These are phyloP conservation scores for Plectosphaerella plurivora DNA, from an alignment of 2,329 filamentous ascomycete genomes.

Conservation along the genomic window DNA sequence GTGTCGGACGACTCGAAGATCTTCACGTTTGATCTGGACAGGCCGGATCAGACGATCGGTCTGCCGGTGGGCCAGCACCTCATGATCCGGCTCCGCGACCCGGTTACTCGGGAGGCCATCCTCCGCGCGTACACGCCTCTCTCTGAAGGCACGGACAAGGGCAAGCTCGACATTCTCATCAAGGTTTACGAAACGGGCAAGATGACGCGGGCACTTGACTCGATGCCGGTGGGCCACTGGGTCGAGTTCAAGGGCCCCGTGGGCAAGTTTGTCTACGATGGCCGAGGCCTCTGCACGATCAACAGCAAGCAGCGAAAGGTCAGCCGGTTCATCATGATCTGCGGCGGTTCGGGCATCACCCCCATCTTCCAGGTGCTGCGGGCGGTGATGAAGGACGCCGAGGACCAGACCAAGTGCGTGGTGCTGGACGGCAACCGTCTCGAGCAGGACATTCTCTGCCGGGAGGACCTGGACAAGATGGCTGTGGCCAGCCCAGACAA, in stretches of 20 bases:
- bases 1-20: conserved; percentile 76
- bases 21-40: conserved; percentile 76
- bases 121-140: conserved; percentile 87
- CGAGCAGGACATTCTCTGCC: conserved; percentile 80
- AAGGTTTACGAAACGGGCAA: conserved; percentile 81
- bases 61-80: conserved; percentile 83
- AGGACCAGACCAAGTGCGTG: conserved; percentile 63
- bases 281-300: conserved; percentile 59
- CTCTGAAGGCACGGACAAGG: conserved; percentile 56
- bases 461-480: conserved; percentile 64
- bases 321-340: conserved; percentile 77
- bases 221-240: conserved; percentile 64
- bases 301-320: conserved; percentile 53
- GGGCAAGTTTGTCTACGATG: conserved; percentile 78
- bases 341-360: conserved; percentile 86
- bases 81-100: conserved; percentile 75
- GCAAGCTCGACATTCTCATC: conserved; percentile 69
- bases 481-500: conserved; percentile 46
- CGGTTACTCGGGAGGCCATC: conserved; percentile 64
- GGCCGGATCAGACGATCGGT: conserved; percentile 65
- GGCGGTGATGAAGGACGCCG: conserved; percentile 61
- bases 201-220: conserved; percentile 78
- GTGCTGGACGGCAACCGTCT: conserved; percentile 75
- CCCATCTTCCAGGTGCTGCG: conserved; percentile 81
- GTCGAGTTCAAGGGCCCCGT: conserved; percentile 87